These are phyloP conservation scores for Simplicillium sp. DNA, from an alignment of 2,329 filamentous ascomycete species.

Conservation along the genomic window DNA sequence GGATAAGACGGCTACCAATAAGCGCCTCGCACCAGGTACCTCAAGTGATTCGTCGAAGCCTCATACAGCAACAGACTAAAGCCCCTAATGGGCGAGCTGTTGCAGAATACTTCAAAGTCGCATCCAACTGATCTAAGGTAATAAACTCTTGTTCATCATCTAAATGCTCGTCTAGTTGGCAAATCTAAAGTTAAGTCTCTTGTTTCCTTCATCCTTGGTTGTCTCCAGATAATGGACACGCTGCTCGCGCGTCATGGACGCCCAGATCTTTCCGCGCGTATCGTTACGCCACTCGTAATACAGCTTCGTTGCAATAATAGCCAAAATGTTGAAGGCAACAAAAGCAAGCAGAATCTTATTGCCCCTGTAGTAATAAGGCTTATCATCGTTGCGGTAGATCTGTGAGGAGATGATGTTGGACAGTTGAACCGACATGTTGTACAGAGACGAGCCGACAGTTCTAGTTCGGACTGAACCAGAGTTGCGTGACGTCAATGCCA, in stretches of 20 bases:
- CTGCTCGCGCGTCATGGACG: constrained; percentile 32
- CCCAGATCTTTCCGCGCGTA: constrained; percentile 31
- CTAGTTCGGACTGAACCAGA: constrained; percentile 52
- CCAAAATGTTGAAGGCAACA: constrained; percentile 33
- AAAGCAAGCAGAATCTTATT: constrained; percentile 40
- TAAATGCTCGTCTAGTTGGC: constrained; percentile 6
- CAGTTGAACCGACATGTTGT: constrained; percentile 46
- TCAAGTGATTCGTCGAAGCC: no score
- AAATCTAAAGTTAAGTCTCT: constrained; percentile 46
- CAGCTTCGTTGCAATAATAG: constrained; percentile 32
- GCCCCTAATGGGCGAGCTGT: no score
- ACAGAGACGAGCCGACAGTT: constrained; percentile 50
- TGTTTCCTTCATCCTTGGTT: constrained; percentile 41
- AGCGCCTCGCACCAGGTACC: no score
- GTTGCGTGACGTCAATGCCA: constrained; percentile 52
- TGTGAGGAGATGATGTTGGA: constrained; percentile 32
- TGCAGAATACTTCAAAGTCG: no score
- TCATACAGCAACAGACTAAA: no score
- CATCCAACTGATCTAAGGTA: no score
- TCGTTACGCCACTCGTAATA: constrained; percentile 40
- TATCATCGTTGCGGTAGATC: constrained; percentile 28
- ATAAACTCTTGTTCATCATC: no score
- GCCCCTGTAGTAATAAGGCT: constrained; percentile 39
- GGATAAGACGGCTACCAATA: no score
- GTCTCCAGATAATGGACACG: constrained; percentile 36